Evolutionary conservation across 345 rosid genomes (phyloP).

Genomic region (Ricinus communis): DNA sequence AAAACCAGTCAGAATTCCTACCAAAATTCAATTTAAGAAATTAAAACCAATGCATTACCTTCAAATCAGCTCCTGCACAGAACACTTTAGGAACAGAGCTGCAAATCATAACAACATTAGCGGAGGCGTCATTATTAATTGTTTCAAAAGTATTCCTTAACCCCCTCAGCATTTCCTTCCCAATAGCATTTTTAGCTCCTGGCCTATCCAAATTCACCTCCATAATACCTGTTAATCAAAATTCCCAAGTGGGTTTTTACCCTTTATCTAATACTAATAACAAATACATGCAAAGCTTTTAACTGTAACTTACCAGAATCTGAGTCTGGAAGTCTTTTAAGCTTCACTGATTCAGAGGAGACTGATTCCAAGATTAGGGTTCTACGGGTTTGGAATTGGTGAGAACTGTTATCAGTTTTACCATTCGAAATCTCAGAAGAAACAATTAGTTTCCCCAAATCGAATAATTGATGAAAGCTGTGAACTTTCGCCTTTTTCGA

Average conservation of each 20-base stretch:
- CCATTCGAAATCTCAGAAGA: slow-evolving; percentile 1
- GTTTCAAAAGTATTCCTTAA: slow-evolving; percentile 57
- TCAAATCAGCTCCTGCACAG: slow-evolving; percentile 96
- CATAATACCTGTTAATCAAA: slow-evolving; percentile 58
- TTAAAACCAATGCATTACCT: slow-evolving; percentile 39
- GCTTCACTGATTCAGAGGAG: slow-evolving; percentile 60
- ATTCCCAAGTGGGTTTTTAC: neutral
- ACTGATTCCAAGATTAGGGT: slow-evolving; percentile 66
- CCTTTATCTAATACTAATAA: neutral
- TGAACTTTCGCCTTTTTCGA: slow-evolving; percentile 10
- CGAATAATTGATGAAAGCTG: neutral
- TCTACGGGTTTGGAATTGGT: slow-evolving; percentile 43
- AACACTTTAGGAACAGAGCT: slow-evolving; percentile 79
- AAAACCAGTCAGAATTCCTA: neutral
- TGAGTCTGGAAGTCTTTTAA: slow-evolving; percentile 52
- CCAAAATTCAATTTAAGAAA: neutral
- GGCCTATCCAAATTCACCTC: slow-evolving; percentile 80
- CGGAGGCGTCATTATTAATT: slow-evolving; percentile 52
- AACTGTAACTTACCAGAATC: slow-evolving; percentile 53
- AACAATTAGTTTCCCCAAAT: neutral
- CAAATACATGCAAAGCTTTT: neutral
- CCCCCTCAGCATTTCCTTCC: slow-evolving; percentile 69
- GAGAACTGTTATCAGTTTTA: slow-evolving; percentile 11
- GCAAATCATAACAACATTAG: slow-evolving; percentile 62
- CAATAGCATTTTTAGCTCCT: slow-evolving; percentile 67